Evolutionary conservation across 164 flowering plant genomes (phyloP), one percentile per base, ranked within the genome.

Genomic region (Sedum album): DNA sequence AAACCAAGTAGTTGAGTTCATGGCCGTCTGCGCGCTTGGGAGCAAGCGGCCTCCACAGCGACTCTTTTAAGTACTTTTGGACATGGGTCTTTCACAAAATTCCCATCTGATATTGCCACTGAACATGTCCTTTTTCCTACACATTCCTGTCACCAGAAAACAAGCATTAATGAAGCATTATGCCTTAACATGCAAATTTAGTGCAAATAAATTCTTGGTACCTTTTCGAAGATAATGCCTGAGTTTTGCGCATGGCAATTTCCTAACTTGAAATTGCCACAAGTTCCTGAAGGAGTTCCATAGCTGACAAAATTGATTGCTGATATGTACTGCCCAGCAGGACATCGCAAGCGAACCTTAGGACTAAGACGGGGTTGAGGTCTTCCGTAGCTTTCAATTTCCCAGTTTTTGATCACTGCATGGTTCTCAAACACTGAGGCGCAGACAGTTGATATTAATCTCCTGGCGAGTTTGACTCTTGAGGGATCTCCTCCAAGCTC

Each of bases 401-500:
- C 73, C 73, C 79, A 77, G 67, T 70, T 78, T 68, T 55, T 75
- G 64, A 80, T 31, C 4, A 83, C 44, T 17, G 86, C 85, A 70
- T 82, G 87, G 73, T 77, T 74, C 68, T 84, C 82, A 71, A 42
- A 81, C 35, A 82, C 71, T 73, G 82, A 83, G 26, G 82, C 80
- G 74, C 88, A 86, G 11, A 80, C 77, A 53, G 46, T 65, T 21
- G 46, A 36, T 21, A 41, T 20, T 38, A 15, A n/a, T 41, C 48
- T 65, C n/a, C 7, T 38, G 38, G 21, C 42, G 4, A 65, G 31
- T 44, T 69, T 64, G 18, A 89, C 78, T 2, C 66, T 62, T 15
- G 79, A 69, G 4, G 88, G 87, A 71, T 77, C 51, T n/a, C 85
- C 88, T 42, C 83, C 83, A n/a, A 76, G 73, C 70, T 94, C 99